These are phyloP conservation scores for Podospora anserina DNA, from an alignment of 495 filamentous ascomycete species.

Conservation along the genomic window DNA sequence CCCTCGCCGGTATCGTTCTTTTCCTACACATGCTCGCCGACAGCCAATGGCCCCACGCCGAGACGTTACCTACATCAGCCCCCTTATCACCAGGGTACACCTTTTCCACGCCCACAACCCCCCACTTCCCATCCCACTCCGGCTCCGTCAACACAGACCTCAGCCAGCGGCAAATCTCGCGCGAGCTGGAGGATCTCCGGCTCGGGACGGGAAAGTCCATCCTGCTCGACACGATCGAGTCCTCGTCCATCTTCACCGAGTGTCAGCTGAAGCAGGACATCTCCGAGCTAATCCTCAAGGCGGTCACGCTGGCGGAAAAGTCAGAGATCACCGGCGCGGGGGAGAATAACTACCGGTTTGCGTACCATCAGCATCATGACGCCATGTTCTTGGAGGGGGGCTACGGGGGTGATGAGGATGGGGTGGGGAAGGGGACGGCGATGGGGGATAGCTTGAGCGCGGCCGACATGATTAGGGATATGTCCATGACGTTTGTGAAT, in stretches of 20 bases:
- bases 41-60: slow-evolving; percentile 27
- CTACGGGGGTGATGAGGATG: not conserved
- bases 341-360: not conserved
- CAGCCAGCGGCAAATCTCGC: slow-evolving; percentile 10
- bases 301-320: slow-evolving; percentile 24
- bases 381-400: not conserved
- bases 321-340: not conserved
- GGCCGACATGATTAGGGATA: slow-evolving; percentile 19
- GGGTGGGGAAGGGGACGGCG: slow-evolving; percentile 2
- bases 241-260: slow-evolving; percentile 24
- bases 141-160: not conserved
- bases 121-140: slow-evolving; percentile 3
- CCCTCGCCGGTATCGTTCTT: slow-evolving; percentile 23
- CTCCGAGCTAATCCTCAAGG: slow-evolving; percentile 25
- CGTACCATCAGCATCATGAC: not conserved
- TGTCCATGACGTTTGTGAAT: slow-evolving; percentile 30
- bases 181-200: slow-evolving; percentile 17
- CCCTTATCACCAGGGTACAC: not conserved
- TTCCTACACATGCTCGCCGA: slow-evolving; percentile 32
- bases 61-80: not conserved
- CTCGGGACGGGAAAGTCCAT: slow-evolving; percentile 13
- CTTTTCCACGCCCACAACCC: not conserved
- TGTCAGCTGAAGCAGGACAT: slow-evolving; percentile 23
- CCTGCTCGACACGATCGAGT: slow-evolving; percentile 27
- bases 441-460: slow-evolving; percentile 25